Conservation (phyloP, 306 rosid genomes). For the Ochetophila trinervis region DNA sequence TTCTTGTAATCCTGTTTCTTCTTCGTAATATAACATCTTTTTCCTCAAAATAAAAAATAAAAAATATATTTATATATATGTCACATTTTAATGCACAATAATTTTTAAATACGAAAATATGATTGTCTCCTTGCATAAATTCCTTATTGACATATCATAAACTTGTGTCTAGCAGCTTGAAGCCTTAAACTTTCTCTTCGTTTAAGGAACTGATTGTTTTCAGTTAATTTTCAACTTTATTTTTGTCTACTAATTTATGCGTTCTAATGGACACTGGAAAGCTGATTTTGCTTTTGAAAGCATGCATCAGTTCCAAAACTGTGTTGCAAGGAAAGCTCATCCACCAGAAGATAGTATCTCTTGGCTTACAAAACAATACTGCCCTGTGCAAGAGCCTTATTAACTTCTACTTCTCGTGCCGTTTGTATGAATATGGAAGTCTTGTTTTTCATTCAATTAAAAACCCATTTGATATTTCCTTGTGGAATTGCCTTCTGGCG, state of each 20-base stretch:
- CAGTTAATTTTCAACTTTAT: background rate
- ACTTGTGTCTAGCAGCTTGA: too few relatives aligned
- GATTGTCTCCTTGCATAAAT: too few relatives aligned
- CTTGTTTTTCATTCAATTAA: constrained; percentile 44
- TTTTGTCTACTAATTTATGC: constrained; percentile 4
- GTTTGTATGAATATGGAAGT: constrained; percentile 38
- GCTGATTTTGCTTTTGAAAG: constrained; percentile 46
- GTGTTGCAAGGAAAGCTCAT: constrained; percentile 52
- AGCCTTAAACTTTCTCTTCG: background rate
- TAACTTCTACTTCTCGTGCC: constrained; percentile 51
- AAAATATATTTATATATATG: too few relatives aligned
- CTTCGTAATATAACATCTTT: too few relatives aligned
- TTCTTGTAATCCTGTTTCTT: too few relatives aligned
- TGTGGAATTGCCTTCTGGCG: constrained; percentile 72
- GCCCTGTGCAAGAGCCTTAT: constrained; percentile 52
- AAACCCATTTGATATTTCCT: constrained; percentile 48
- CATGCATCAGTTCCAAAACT: constrained; percentile 43
- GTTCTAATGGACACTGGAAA: constrained; percentile 45
- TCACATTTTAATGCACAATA: too few relatives aligned
- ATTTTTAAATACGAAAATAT: too few relatives aligned
- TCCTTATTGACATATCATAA: too few relatives aligned
- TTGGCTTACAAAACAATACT: constrained; percentile 47
- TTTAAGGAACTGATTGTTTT: background rate
- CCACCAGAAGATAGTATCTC: constrained; percentile 60
- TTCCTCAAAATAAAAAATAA: too few relatives aligned